Conservation (phyloP, 768 basidiomycete genomes). For the Coprinellus aureogranulatus region DNA sequence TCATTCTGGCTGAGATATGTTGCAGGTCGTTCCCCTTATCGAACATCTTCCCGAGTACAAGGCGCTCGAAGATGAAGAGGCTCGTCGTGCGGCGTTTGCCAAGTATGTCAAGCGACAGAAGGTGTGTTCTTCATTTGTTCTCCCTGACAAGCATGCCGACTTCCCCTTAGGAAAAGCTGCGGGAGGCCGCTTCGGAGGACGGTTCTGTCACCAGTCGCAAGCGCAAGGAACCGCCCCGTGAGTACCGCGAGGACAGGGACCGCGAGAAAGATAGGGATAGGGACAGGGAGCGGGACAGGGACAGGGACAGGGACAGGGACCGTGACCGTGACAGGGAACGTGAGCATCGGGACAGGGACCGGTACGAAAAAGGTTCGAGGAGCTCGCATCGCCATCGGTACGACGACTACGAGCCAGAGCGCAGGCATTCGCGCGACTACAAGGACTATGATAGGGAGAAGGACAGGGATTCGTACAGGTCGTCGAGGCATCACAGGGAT, state of each 20-base stretch:
- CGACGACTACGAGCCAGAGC: constrained; percentile 46
- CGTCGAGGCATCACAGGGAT: constrained; percentile 52
- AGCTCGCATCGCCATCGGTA: constrained; percentile 48
- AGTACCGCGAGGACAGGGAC: constrained; percentile 45
- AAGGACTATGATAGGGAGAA: constrained; percentile 38
- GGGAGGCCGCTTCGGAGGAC: constrained; percentile 76
- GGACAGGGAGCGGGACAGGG: constrained; percentile 39
- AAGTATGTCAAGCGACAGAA: constrained; percentile 92
- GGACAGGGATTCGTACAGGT: constrained; percentile 40
- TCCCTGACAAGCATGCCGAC: not conserved
- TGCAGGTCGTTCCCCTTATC: constrained; percentile 70
- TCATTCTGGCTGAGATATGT: constrained; percentile 1
- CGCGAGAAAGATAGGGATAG: constrained; percentile 41
- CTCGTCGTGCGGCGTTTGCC: constrained; percentile 72
- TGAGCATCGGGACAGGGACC: constrained; percentile 32
- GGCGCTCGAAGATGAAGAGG: constrained; percentile 86
- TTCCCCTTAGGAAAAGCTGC: constrained; percentile 64
- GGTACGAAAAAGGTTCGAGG: constrained; percentile 35
- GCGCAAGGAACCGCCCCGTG: constrained; percentile 70
- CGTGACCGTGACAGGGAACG: constrained; percentile 32
- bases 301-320: constrained; percentile 34
- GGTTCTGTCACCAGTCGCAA: constrained; percentile 78
- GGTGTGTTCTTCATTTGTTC: constrained; percentile 37
- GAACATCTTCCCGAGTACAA: constrained; percentile 83
- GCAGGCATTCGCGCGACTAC: constrained; percentile 43